Evolutionary conservation across 768 basidiomycete species (phyloP).

Genomic region (Amanita phalloides): DNA sequence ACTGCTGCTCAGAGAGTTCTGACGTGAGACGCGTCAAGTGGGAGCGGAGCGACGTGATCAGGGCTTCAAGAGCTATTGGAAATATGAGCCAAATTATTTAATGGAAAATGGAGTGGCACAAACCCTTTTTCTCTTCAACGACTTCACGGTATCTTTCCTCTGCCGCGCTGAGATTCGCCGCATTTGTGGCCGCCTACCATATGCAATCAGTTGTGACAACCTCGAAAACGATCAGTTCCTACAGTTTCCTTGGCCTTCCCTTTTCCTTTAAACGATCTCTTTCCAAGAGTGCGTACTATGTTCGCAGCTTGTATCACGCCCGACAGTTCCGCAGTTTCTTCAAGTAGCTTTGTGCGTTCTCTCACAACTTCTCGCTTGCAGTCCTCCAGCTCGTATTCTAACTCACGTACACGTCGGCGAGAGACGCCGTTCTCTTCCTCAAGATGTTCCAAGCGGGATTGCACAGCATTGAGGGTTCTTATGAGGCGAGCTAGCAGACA

Average conservation of each 20-base stretch:
- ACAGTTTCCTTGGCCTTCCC: conserved; percentile 28
- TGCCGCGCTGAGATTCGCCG: conserved; percentile 20
- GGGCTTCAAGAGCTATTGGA: conserved; percentile 61
- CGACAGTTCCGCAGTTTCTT: conserved; percentile 36
- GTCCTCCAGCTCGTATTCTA: conserved; percentile 78
- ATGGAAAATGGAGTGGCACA: conserved; percentile 7
- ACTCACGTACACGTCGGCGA: conserved; percentile 70
- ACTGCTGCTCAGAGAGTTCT: conserved; percentile 71
- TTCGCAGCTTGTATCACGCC: conserved; percentile 7
- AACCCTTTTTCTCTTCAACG: conserved; percentile 87
- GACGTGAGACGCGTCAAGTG: conserved; percentile 72
- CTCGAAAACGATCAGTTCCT: neutral
- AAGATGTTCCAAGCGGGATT: conserved; percentile 57
- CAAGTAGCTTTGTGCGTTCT: conserved; percentile 56
- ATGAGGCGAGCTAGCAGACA: conserved; percentile 42
- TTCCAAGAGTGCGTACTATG: conserved; percentile 21
- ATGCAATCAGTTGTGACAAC: neutral
- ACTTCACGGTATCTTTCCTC: conserved; percentile 57
- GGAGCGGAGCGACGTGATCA: conserved; percentile 61
- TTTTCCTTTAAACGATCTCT: conserved; percentile 14
- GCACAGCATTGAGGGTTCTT: conserved; percentile 51
- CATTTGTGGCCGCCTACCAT: conserved; percentile 19
- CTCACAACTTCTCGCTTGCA: conserved; percentile 69
- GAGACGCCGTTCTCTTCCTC: conserved; percentile 80
- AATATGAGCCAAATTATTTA: conserved; percentile 13